Evolutionary conservation across 371 early-diverging fungal species (phyloP), one percentile per base, ranked within the genome.

Genomic region (Mortierella sp.): DNA sequence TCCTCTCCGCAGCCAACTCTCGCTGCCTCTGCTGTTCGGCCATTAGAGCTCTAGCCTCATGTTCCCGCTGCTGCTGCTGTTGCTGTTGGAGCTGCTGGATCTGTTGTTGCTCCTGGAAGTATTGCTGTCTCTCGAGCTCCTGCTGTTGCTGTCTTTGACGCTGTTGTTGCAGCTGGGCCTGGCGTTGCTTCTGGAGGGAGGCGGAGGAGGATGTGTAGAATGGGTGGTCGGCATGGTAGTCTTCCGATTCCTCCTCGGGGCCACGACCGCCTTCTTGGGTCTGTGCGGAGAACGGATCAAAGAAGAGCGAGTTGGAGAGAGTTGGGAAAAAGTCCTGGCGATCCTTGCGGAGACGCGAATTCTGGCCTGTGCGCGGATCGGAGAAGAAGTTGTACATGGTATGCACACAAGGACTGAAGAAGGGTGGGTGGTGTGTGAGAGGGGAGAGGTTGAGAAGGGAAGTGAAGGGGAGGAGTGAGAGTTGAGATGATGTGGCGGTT

Each of bases 311-410:
- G 52, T 80, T 70, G 37, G 80, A 76, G 45, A 76, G 73, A 40
- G 61, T 45, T 34, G 80, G 77, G 31, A 80, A 80, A n/a, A 73
- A 76, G 45, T 80, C 70, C 44, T 73, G 72, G 16, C 77, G 80
- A 37, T 71, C 74, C 41, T 73, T 73, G 45, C 61, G 79, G 29
- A 66, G 70, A 22, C 73, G 70, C 9, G 66, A 24, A 14, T 68
- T 45, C n/a, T 55, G 70, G 16, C 22, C 44, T 19, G 40, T 24
- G 13, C 70, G 66, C 1, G 71, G 73, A 14, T 77, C 77, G 29
- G 41, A 26, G 45, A 77, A 71, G 34, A 76, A 39, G 37, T 68
- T 44, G 53, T 72, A 72, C 76, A 73, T 76, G 52, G 52, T 19
- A 13, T 37, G 31, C 44, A 34, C 14, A 22, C 11, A 53, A 24